These are phyloP conservation scores for Mycena vitilis DNA, from an alignment of 768 basidiomycete genomes.

Conservation along the genomic window DNA sequence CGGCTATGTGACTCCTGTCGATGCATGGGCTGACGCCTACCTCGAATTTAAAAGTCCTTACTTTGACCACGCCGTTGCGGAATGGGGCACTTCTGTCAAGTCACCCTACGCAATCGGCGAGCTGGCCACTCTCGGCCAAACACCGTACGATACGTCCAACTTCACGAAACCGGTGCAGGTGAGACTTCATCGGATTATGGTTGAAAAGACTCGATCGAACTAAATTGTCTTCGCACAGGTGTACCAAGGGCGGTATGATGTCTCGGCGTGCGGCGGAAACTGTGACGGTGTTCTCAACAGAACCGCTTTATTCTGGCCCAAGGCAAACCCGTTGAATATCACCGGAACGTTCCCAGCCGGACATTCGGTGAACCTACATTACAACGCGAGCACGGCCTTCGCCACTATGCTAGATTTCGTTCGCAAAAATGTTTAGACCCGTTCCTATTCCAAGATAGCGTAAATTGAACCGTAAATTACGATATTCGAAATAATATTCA, in stretches of 20 bases:
- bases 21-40: constrained; percentile 20
- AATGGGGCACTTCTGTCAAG: constrained; percentile 16
- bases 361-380: constrained; percentile 24
- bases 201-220: neutral
- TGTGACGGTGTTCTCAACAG: constrained; percentile 24
- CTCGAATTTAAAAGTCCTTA: constrained; percentile 22
- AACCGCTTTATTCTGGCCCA: constrained; percentile 21
- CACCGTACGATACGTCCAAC: constrained; percentile 22
- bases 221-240: constrained; percentile 7
- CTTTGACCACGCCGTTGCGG: constrained; percentile 25
- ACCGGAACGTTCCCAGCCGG: constrained; percentile 21
- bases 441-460: no score
- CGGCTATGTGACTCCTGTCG: constrained; percentile 25
- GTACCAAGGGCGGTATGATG: constrained; percentile 24
- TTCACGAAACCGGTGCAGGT: constrained; percentile 31
- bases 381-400: constrained; percentile 19
- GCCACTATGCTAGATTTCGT: constrained; percentile 29
- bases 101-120: constrained; percentile 25
- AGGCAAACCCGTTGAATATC: constrained; percentile 17
- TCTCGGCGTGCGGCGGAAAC: constrained; percentile 20
- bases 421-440: neutral
- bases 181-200: neutral
- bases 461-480: no score
- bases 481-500: neutral
- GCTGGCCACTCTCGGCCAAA: constrained; percentile 24